phyloP scores from a whole-genome alignment of 2,329 filamentous ascomycete genomes.

The Fusarium staphyleae region DNA sequence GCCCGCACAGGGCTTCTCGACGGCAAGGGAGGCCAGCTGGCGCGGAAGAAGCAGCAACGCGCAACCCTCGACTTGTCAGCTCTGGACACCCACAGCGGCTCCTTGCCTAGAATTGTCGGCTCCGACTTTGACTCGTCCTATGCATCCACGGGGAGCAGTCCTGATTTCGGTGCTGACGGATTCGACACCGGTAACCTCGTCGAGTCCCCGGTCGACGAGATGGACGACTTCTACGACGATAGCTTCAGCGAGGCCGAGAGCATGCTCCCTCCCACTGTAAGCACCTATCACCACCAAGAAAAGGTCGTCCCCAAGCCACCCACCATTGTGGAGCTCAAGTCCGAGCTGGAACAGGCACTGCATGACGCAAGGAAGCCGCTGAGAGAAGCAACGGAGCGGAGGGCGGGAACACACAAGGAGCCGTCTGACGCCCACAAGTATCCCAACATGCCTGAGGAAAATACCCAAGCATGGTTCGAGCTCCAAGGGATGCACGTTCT shows the following conservation, averaged over 20 bases:
- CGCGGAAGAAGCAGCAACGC: conserved; percentile 72
- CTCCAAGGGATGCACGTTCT: conserved; percentile 91
- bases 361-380: conserved; percentile 73
- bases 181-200: conserved; percentile 50
- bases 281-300: conserved; percentile 89
- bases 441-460: conserved; percentile 54
- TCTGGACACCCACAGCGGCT: conserved; percentile 48
- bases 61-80: conserved; percentile 65
- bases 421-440: conserved; percentile 41
- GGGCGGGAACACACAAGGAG: conserved; percentile 42
- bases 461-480: conserved; percentile 76
- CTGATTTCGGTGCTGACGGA: conserved; percentile 56
- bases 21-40: conserved; percentile 87
- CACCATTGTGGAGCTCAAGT: conserved; percentile 78
- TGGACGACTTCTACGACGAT: conserved; percentile 61
- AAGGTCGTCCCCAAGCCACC: conserved; percentile 85
- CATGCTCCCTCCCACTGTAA: conserved; percentile 95
- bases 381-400: conserved; percentile 59
- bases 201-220: conserved; percentile 58
- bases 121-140: conserved; percentile 67
- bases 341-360: conserved; percentile 70
- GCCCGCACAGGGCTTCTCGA: conserved; percentile 92
- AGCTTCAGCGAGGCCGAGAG: conserved; percentile 69
- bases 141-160: conserved; percentile 65
- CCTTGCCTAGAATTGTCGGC: conserved; percentile 49